phyloP scores from a whole-genome alignment of 163 green algal species.

The Volvox carteri region DNA sequence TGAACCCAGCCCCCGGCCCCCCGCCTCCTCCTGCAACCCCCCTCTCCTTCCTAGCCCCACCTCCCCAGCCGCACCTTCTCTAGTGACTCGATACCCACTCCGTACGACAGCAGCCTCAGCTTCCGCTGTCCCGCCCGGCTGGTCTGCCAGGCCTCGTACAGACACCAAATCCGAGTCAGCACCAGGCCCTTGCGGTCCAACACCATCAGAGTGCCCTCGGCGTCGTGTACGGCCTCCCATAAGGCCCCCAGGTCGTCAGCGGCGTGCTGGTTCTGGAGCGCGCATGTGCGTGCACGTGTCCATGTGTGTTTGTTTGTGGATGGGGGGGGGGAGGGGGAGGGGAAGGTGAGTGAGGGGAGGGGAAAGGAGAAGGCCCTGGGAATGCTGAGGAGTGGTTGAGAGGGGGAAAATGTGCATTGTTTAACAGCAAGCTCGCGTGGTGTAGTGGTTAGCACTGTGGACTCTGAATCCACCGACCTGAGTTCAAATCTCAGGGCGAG shows the following conservation, averaged over 20 bases:
- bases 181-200: background rate
- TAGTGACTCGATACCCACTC: background rate
- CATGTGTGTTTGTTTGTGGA: too few species aligned
- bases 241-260: constrained; percentile 8
- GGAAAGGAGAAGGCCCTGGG: background rate
- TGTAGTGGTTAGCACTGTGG: too few species aligned
- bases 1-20: background rate
- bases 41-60: background rate
- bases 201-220: constrained; percentile 28
- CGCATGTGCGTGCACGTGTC: too few species aligned
- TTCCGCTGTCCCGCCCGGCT: constrained; percentile 1
- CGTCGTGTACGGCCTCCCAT: background rate
- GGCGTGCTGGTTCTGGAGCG: constrained; percentile 29
- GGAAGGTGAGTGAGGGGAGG: background rate
- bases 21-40: background rate
- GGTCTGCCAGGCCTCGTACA: constrained; percentile 27
- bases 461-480: too few species aligned
- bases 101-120: constrained; percentile 29
- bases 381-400: background rate
- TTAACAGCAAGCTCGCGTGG: too few species aligned
- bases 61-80: constrained; percentile 10
- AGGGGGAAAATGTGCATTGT: too few species aligned
- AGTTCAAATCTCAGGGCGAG: too few species aligned
- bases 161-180: constrained; percentile 34
- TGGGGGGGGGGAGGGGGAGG: too few species aligned